A percentile compares a stretch with the other conserved stretches of the same genome.
phyloP scores from a whole-genome alignment of 2,329 filamentous ascomycete species.

The Zymoseptoria tritici region DNA sequence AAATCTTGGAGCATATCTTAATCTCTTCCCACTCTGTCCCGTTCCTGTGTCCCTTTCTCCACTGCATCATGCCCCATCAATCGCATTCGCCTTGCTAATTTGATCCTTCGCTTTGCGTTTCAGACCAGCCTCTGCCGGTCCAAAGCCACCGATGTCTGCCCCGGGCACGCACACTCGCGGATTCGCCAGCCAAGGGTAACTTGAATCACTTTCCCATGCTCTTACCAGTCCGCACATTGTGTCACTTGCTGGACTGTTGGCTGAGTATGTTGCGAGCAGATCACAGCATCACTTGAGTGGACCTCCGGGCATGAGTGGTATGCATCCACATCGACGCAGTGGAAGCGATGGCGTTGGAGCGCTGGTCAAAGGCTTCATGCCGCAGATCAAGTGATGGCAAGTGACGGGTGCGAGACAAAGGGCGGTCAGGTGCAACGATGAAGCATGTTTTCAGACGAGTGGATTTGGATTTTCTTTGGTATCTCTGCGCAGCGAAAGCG shows the following conservation, averaged over 20 bases:
- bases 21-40: slow-evolving; percentile 1
- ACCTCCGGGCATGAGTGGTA: not conserved
- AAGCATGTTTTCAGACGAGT: not conserved
- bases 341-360: not conserved
- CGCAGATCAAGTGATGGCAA: not conserved
- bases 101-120: not conserved
- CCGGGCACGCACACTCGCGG: slow-evolving; percentile 7
- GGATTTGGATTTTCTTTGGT: not conserved
- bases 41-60: slow-evolving; percentile 11
- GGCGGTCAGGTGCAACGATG: not conserved
- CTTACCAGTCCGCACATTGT: not conserved
- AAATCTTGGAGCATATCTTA: not conserved
- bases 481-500: not conserved
- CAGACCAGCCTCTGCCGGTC: not conserved
- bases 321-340: not conserved
- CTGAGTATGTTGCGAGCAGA: not conserved
- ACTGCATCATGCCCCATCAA: not conserved
- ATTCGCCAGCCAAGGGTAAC: slow-evolving; percentile 9
- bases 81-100: slow-evolving; percentile 2
- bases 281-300: not conserved
- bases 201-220: not conserved
- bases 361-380: not conserved
- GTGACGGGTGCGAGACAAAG: not conserved
- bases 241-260: not conserved
- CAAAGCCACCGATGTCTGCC: not conserved